Conservation (phyloP, 805 yeast genomes). For the Pichia heedii region DNA sequence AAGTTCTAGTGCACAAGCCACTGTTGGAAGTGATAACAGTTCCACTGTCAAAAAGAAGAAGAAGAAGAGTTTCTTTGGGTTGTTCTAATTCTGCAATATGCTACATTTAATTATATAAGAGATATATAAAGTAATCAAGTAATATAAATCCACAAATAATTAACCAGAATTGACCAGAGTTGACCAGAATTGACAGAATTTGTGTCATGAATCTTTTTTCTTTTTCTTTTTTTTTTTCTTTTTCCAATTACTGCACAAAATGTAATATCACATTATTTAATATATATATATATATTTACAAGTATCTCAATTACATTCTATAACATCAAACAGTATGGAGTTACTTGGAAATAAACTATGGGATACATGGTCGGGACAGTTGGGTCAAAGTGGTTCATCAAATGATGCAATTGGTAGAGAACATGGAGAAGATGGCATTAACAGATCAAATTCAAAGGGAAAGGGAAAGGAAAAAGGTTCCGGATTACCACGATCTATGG, state of each 20-base stretch:
- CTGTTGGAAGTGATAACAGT: neutral
- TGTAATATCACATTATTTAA: too few species aligned
- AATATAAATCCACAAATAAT: neutral
- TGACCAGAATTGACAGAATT: too few species aligned
- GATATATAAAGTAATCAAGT: neutral
- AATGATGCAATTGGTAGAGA: too few species aligned
- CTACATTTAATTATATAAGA: constrained; percentile 12
- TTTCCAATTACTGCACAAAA: too few species aligned
- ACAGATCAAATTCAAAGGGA: too few species aligned
- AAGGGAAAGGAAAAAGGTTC: too few species aligned
- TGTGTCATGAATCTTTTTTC: too few species aligned
- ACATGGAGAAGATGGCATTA: neutral
- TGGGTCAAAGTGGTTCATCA: neutral
- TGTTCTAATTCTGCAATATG: neutral
- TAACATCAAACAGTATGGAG: constrained; percentile 2
- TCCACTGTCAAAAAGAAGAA: constrained; percentile 7
- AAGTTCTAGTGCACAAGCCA: neutral
- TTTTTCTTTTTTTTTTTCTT: too few species aligned
- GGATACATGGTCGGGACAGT: constrained; percentile 11
- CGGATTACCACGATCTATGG: neutral
- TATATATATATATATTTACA: too few species aligned
- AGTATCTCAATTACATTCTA: too few species aligned
- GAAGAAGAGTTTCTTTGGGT: constrained; percentile 7
- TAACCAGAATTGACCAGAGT: too few species aligned
- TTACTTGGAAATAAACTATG: constrained; percentile 10